A percentile compares a stretch with the other conserved stretches of the same genome.
These are phyloP conservation scores for Kalanchoe fedtschenkoi DNA, from an alignment of 164 flowering plant species.

Conservation along the genomic window DNA sequence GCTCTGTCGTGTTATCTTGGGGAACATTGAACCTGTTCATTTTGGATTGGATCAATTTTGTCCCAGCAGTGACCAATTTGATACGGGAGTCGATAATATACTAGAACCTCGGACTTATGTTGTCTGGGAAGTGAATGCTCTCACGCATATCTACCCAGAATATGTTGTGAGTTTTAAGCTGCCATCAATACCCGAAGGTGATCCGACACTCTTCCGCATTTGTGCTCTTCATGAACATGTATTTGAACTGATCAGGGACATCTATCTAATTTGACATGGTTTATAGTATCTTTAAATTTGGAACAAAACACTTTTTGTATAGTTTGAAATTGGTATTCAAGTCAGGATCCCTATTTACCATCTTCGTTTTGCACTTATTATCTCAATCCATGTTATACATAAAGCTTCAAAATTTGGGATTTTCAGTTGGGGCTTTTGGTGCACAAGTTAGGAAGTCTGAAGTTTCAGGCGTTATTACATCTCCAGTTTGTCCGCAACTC, in stretches of 20 bases:
- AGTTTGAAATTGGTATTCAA: too few species aligned
- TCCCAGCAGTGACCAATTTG: slow-evolving; percentile 63
- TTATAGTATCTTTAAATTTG: not conserved
- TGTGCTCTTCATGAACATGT: not conserved
- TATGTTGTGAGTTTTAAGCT: slow-evolving; percentile 77
- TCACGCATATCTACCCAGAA: slow-evolving; percentile 77
- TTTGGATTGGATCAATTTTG: slow-evolving; percentile 55
- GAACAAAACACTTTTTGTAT: not conserved
- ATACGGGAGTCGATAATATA: slow-evolving; percentile 78
- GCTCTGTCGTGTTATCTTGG: slow-evolving; percentile 89
- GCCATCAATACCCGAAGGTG: slow-evolving; percentile 52
- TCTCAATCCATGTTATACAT: too few species aligned
- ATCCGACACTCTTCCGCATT: slow-evolving; percentile 13
- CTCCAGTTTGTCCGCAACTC: not conserved
- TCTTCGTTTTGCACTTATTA: too few species aligned
- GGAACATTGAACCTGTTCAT: slow-evolving; percentile 69
- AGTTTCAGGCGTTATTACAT: not conserved
- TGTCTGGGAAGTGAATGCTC: slow-evolving; percentile 73
- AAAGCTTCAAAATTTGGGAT: not conserved
- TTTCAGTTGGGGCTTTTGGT: not conserved
- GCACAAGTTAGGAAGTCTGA: not conserved
- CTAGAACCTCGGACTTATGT: slow-evolving; percentile 45
- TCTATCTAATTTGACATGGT: not conserved
- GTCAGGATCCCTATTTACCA: too few species aligned
- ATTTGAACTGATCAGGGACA: not conserved